phyloP scores from a whole-genome alignment of 179 eudicot genomes.

The Heliamphora ciliata region DNA sequence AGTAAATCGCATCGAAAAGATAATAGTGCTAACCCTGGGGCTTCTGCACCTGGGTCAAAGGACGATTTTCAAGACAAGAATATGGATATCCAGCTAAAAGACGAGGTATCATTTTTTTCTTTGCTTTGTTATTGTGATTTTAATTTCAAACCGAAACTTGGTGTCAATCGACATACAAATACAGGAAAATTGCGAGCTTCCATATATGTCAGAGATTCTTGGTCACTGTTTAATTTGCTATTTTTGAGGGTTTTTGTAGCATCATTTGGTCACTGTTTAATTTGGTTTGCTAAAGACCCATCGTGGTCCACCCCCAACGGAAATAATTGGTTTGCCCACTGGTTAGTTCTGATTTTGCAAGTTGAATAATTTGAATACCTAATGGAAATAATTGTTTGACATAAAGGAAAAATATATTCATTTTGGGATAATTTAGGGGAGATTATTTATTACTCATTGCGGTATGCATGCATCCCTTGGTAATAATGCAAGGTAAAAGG shows the following conservation, averaged over 20 bases:
- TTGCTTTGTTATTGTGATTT: not conserved
- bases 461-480: not conserved
- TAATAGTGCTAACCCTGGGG: conserved; percentile 31
- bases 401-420: not conserved
- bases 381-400: not conserved
- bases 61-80: conserved; percentile 30
- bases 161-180: not conserved
- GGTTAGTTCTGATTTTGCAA: not conserved
- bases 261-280: not conserved
- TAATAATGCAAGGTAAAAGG: not conserved
- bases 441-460: not conserved
- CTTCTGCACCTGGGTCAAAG: conserved; percentile 30
- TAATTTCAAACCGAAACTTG: not conserved
- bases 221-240: conserved; percentile 6
- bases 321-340: not conserved
- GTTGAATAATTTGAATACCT: not conserved
- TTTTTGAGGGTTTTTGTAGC: conserved; percentile 4
- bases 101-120: conserved; percentile 43
- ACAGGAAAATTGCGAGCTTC: not conserved
- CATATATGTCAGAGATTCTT: not conserved
- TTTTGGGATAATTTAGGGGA: not conserved
- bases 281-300: too few relatives aligned
- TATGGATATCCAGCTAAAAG: conserved; percentile 27
- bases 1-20: conserved; percentile 41
- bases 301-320: too few relatives aligned